These are phyloP conservation scores for Sarocladium brachiariae DNA, from an alignment of 2,329 filamentous ascomycete species.

Conservation along the genomic window DNA sequence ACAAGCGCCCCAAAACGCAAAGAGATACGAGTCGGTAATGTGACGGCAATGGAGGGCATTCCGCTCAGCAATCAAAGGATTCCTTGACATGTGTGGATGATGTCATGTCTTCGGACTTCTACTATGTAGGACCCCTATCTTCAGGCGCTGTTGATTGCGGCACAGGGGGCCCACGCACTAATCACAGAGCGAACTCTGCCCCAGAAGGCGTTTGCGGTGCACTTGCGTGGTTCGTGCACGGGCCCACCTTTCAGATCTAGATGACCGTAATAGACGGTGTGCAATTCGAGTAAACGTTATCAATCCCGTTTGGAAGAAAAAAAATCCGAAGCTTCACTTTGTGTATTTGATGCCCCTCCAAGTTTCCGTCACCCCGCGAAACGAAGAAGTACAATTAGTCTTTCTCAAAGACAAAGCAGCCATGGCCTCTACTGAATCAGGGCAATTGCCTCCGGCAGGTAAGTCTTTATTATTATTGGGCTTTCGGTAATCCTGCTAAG, in stretches of 20 bases:
- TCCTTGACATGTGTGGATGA: conserved; percentile 11
- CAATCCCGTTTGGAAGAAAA: neutral
- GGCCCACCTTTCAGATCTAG: neutral
- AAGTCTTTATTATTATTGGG: neutral
- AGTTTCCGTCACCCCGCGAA: conserved; percentile 13
- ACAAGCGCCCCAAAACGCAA: neutral
- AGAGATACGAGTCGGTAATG: too few relatives aligned
- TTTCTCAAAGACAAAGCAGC: conserved; percentile 1
- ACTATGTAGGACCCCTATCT: conserved; percentile 3
- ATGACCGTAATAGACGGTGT: conserved; percentile 1
- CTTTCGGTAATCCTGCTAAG: neutral
- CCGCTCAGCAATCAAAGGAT: neutral
- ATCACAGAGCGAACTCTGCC: too few relatives aligned
- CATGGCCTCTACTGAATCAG: conserved; percentile 11
- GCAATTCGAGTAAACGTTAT: neutral
- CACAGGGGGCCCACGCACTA: neutral
- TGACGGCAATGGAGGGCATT: too few relatives aligned
- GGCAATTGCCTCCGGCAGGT: conserved; percentile 15
- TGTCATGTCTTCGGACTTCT: conserved; percentile 13
- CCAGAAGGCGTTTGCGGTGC: too few relatives aligned
- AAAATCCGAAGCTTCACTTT: conserved; percentile 9
- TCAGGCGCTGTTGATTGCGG: neutral
- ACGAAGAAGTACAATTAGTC: neutral
- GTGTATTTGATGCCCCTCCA: conserved; percentile 12
- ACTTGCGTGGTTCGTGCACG: neutral